Evolutionary conservation across 345 rosid species (phyloP), one percentile per base, ranked within the genome.

Genomic region (Combretum micranthum): DNA sequence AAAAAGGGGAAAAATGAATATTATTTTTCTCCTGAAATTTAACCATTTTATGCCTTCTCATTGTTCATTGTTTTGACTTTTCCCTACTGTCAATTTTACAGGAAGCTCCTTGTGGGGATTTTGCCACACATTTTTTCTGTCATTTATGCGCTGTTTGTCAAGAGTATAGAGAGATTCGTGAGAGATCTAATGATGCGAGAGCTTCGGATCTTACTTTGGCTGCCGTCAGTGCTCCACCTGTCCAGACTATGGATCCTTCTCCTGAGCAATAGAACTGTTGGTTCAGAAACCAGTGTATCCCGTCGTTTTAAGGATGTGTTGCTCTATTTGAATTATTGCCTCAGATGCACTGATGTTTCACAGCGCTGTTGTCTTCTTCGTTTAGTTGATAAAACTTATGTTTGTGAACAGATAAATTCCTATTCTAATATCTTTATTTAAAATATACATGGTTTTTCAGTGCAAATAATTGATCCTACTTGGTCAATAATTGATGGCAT

Each of bases 121-220:
- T 84, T 12, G 73, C 73, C 9, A 83, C 98, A 42, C 96, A 84
- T 71, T 83, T 81, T 65, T 88, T 75, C 75, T 92, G 97, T 69
- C 98, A 92, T 80, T 79, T 84, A 57, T 88, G 97, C 60, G 95
- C 96, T 32, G 75, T 81, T 67, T 86, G 96, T 73, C 98, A 92
- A 76, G 98, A 88, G 65, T 88, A 81, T 44, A 77, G 95, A 68
- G 95, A 92, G 80, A 83, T 83, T 42, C 64, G 83, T 20, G 90
- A 79, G 61, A 83, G 80, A 65, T 65, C 76, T 11, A 72, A 66
- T 3, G 72, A 73, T 49, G 37, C 74, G 21, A 44, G 62, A 44
- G 60, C 75, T 13, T 56, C 72, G 11, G 80, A 81, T 67, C 72
- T 72, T 42, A 71, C 55, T 20, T 44, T 75, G 78, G 67, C 78